Conservation (phyloP, 1,284 basidiomycete genomes). For the Mycena sp. region DNA sequence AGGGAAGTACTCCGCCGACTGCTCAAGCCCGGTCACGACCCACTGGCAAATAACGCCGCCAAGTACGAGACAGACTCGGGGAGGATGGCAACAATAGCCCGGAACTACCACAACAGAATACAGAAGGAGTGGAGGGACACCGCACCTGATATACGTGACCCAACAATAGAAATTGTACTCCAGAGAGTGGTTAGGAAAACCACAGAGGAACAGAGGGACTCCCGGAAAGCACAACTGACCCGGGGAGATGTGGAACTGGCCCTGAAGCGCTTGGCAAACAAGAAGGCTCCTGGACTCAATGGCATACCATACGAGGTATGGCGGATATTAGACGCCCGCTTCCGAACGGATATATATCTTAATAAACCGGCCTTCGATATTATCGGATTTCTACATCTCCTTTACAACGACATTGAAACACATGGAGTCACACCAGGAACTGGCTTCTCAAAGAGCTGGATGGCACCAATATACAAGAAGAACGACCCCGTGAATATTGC, state of each 20-base stretch:
- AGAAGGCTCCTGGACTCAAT: constrained; percentile 18
- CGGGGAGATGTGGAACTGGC: constrained; percentile 7
- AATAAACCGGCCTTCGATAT: background rate
- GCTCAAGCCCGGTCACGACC: background rate
- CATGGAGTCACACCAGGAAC: background rate
- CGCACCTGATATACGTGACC: background rate
- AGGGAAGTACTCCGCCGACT: constrained; percentile 11
- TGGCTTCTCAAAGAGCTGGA: background rate
- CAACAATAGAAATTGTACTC: background rate
- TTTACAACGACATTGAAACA: constrained; percentile 23
- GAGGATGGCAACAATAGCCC: constrained; percentile 25
- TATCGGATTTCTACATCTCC: background rate
- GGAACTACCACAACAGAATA: background rate
- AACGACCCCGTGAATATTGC: constrained; percentile 18
- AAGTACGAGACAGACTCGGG: constrained; percentile 15
- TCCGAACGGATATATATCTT: background rate
- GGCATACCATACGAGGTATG: constrained; percentile 23
- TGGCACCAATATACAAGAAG: constrained; percentile 18
- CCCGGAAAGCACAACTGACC: background rate
- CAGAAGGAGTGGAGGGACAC: background rate
- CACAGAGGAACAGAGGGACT: background rate
- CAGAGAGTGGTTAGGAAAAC: background rate
- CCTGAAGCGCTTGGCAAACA: constrained; percentile 2
- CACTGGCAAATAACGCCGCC: background rate
- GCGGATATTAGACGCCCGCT: background rate